Evolutionary conservation across 805 yeast genomes (phyloP), one percentile per base, ranked within the genome.

Genomic region (Starmerella riodocensis): DNA sequence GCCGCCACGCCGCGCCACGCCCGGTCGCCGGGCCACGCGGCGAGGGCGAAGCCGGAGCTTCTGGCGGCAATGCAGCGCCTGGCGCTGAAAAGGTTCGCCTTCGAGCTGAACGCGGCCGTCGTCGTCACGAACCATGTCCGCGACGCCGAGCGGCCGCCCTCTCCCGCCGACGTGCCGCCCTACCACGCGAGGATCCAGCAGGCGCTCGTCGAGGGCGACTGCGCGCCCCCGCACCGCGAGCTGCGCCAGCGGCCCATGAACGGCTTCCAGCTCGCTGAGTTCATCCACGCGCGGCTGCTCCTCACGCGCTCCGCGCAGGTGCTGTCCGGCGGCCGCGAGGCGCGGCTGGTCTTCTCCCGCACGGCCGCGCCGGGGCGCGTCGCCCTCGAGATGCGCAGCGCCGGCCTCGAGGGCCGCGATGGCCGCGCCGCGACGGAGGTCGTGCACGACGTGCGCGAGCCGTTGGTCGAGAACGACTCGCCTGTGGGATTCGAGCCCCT

Each of bases 61-160:
- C n/a, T n/a, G n/a, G n/a, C n/a, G n/a, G n/a, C n/a, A n/a, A 32
- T 36, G 22, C 40, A 32, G 12, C 40, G 67, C 9, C 26, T 43
- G 13, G 34, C 63, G 39, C 59, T 85, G 39, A 61, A 71, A 9
- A 51, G 56, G 9, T 43, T 79, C 19, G 76, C 84, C 0, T 49
- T 53, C 17, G 53, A 63, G 13, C 57, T 63, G 52, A 57, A 67
- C 18, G 53, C 80, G 4, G 79, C 93, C 0, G 58, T 86, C 0
- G 73, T 83, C 0, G 69, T 79, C 1, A 71, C 85, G 0, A 85
- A 86, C 51, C 95, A 86, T 57, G 83, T 85, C 1, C 70, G 85
- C 29, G 88, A 79, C 51, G 68, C 34, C 16, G 8, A 20, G 13
- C 26, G 37, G 13, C 19, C 26, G 14, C 9, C 17, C 20, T 14